Evolutionary conservation across 2,329 filamentous ascomycete genomes (phyloP).

Genomic region (Xylariaceae sp.): DNA sequence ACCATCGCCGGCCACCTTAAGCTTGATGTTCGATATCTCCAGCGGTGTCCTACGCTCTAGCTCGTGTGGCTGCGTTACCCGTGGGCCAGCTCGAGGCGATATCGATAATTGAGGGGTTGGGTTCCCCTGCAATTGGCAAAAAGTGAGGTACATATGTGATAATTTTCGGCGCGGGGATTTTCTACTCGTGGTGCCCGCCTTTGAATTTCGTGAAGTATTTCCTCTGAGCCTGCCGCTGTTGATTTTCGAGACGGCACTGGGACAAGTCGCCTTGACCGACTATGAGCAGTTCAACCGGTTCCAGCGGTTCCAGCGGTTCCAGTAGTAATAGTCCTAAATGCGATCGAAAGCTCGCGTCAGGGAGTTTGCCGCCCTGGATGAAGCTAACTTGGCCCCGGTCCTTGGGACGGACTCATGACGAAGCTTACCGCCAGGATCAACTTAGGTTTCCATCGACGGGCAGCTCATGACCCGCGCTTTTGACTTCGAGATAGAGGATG

Average conservation of each 20-base stretch:
- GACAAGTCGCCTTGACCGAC: constrained; percentile 11
- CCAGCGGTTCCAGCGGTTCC: constrained; percentile 12
- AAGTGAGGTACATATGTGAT: constrained; percentile 5
- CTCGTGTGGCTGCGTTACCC: constrained; percentile 8
- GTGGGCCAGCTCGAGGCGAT: constrained; percentile 15
- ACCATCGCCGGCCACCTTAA: constrained; percentile 9
- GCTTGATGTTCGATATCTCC: constrained; percentile 10
- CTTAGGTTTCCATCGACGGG: constrained; percentile 10
- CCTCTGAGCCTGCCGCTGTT: constrained; percentile 6
- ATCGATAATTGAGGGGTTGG: constrained; percentile 7
- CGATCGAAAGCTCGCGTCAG: constrained; percentile 4
- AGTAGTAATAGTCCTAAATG: constrained; percentile 6
- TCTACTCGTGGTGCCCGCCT: neutral
- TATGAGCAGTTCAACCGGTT: constrained; percentile 6
- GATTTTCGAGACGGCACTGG: constrained; percentile 9
- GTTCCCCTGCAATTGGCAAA: constrained; percentile 5
- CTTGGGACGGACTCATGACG: constrained; percentile 7
- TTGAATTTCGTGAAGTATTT: constrained; percentile 2
- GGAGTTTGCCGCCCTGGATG: constrained; percentile 9
- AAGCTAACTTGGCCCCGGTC: constrained; percentile 7
- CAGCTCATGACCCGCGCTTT: constrained; percentile 2
- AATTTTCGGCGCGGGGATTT: neutral
- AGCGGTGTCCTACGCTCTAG: constrained; percentile 16
- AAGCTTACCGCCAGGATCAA: constrained; percentile 8
- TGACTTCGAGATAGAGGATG: constrained; percentile 11